Percentiles rank a stretch among this genome's conserved stretches.
Evolutionary conservation across 2,329 filamentous ascomycete genomes (phyloP).

Genomic region (Fusarium vanettenii): DNA sequence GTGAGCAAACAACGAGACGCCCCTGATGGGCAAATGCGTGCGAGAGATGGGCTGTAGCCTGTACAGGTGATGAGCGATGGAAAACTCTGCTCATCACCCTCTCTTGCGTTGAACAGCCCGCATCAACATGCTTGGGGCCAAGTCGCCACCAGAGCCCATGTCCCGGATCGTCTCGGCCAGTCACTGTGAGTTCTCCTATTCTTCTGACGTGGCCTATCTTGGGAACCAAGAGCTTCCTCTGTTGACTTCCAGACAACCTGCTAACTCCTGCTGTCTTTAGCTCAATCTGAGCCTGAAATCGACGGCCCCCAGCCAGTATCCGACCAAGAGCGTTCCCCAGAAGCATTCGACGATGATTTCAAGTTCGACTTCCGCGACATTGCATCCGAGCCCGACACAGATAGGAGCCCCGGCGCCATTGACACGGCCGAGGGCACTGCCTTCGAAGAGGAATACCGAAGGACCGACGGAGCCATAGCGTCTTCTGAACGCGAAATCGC

Average conservation of each 20-base stretch:
- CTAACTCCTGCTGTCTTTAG: not conserved
- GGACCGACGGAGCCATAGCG: not conserved
- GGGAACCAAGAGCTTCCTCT: not conserved
- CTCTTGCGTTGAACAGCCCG: not conserved
- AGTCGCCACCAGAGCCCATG: not conserved
- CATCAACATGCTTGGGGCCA: not conserved
- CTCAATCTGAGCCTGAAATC: not conserved
- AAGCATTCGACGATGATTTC: not conserved
- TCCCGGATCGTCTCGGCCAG: not conserved
- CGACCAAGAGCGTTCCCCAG: not conserved
- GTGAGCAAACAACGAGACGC: not conserved
- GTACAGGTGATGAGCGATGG: not conserved
- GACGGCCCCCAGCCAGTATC: not conserved
- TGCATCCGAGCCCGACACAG: not conserved
- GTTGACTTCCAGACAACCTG: not conserved
- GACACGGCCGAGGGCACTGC: no score
- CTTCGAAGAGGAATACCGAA: not conserved
- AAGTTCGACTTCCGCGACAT: not conserved
- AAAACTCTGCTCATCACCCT: not conserved
- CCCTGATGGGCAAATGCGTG: not conserved
- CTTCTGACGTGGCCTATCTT: not conserved
- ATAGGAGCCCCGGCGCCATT: not conserved
- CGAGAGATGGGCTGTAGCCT: not conserved
- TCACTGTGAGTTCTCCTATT: not conserved
- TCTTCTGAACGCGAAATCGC: not conserved